These are phyloP conservation scores for Parafenestella ontariensis DNA, from an alignment of 2,329 filamentous ascomycete genomes.

Conservation along the genomic window DNA sequence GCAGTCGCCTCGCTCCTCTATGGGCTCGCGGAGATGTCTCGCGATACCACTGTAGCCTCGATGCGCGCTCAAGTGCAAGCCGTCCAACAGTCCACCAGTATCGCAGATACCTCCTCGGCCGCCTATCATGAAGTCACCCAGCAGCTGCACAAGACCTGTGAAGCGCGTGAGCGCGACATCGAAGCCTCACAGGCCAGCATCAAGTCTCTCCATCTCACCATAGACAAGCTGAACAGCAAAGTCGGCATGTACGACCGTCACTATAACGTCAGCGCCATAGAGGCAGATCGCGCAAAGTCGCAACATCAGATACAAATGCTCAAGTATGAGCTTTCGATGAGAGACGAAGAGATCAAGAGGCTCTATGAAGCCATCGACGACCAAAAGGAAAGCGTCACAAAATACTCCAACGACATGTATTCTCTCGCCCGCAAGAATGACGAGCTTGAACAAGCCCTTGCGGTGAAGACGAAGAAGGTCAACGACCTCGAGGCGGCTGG, in stretches of 20 bases:
- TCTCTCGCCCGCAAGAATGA: not conserved
- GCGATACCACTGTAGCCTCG: not conserved
- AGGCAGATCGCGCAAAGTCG: not conserved
- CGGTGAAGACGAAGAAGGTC: not conserved
- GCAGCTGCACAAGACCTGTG: not conserved
- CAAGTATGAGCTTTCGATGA: not conserved
- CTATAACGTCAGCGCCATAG: not conserved
- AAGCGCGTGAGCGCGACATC: not conserved
- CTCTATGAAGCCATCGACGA: not conserved
- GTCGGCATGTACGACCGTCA: not conserved
- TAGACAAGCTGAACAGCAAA: not conserved
- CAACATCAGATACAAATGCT: not conserved
- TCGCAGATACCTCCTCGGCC: not conserved
- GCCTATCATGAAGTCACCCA: not conserved
- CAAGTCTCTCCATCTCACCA: not conserved
- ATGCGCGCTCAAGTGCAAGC: not conserved
- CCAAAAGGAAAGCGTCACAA: not conserved
- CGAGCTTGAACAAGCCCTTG: not conserved
- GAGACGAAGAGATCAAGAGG: not conserved
- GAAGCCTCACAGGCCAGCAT: not conserved
- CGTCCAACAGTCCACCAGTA: not conserved
- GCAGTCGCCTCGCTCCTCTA: not conserved
- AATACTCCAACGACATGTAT: not conserved
- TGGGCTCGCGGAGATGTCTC: not conserved
- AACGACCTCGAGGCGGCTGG: not conserved